Conservation (phyloP, 257 asterid genomes). For the Lavandula angustifolia region DNA sequence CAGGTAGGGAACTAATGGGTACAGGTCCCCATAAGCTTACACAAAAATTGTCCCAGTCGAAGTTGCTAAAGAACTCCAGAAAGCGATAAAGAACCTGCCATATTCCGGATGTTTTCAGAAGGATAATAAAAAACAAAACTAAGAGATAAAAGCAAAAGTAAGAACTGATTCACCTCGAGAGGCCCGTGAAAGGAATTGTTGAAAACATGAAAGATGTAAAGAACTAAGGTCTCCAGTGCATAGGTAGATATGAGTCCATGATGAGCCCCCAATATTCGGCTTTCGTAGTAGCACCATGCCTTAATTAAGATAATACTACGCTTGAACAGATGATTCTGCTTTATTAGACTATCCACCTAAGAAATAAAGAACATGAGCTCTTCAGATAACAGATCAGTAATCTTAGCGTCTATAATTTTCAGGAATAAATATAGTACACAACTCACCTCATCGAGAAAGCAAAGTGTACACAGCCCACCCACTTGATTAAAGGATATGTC, state of each 20-base stretch:
- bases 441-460: conserved; percentile 89
- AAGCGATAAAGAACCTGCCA: conserved; percentile 96
- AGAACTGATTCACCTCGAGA: conserved; percentile 69
- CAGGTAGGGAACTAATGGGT: conserved; percentile 83
- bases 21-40: conserved; percentile 99
- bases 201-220: conserved; percentile 95
- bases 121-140: conserved; percentile 26
- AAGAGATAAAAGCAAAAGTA: conserved; percentile 13
- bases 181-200: conserved; percentile 94
- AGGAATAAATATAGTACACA: conserved; percentile 19
- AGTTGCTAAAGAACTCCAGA: conserved; percentile 97
- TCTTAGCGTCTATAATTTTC: conserved; percentile 1
- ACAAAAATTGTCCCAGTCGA: conserved; percentile 95
- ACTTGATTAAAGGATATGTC: conserved; percentile 94
- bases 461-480: conserved; percentile 88
- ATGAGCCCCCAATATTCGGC: conserved; percentile 88
- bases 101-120: conserved; percentile 34
- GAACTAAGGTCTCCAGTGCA: conserved; percentile 93
- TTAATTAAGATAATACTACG: conserved; percentile 87
- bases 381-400: conserved; percentile 12
- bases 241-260: conserved; percentile 91
- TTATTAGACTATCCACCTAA: conserved; percentile 78
- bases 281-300: conserved; percentile 97
- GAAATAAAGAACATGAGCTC: conserved; percentile 21
- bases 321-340: conserved; percentile 74